phyloP scores from a whole-genome alignment of 108 stramenopile species.

The Pseudonitzschia delicatissima region DNA sequence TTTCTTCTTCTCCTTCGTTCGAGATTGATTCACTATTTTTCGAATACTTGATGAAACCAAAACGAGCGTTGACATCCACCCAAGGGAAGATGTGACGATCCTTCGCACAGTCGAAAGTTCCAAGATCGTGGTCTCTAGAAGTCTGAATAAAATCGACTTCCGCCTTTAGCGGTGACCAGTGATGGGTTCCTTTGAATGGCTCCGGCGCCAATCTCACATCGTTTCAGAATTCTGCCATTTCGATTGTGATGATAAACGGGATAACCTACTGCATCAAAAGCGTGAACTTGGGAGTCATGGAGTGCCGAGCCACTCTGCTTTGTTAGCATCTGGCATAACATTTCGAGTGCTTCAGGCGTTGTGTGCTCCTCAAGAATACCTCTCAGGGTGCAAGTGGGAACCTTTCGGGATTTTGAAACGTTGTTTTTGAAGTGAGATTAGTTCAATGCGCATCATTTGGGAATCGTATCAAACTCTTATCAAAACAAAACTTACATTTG shows the following conservation, averaged over 20 bases:
- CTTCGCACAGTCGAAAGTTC: constrained; percentile 83
- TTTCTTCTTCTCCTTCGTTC: not conserved
- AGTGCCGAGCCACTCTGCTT: constrained; percentile 82
- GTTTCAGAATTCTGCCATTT: constrained; percentile 67
- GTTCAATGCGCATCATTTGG: not conserved
- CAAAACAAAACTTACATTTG: constrained; percentile 33
- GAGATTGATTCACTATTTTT: not conserved
- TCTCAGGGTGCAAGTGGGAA: constrained; percentile 78
- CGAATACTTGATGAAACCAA: constrained; percentile 73
- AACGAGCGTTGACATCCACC: constrained; percentile 84
- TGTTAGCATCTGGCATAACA: constrained; percentile 74
- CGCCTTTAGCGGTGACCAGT: constrained; percentile 82
- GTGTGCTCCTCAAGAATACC: constrained; percentile 85
- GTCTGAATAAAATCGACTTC: constrained; percentile 83
- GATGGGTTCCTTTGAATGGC: constrained; percentile 70
- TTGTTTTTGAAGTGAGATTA: not conserved
- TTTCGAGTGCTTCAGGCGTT: constrained; percentile 83
- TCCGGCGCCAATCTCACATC: constrained; percentile 61
- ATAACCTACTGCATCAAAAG: constrained; percentile 85
- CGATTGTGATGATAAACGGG: constrained; percentile 80
- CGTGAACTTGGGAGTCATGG: constrained; percentile 88
- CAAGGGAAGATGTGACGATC: constrained; percentile 86
- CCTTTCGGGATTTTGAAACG: not conserved
- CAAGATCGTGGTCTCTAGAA: constrained; percentile 55
- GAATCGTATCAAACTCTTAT: not conserved